Percentiles rank a stretch among this genome's conserved stretches.
These are phyloP conservation scores for Sporothrix pallida DNA, from an alignment of 2,329 filamentous ascomycete genomes.

Conservation along the genomic window DNA sequence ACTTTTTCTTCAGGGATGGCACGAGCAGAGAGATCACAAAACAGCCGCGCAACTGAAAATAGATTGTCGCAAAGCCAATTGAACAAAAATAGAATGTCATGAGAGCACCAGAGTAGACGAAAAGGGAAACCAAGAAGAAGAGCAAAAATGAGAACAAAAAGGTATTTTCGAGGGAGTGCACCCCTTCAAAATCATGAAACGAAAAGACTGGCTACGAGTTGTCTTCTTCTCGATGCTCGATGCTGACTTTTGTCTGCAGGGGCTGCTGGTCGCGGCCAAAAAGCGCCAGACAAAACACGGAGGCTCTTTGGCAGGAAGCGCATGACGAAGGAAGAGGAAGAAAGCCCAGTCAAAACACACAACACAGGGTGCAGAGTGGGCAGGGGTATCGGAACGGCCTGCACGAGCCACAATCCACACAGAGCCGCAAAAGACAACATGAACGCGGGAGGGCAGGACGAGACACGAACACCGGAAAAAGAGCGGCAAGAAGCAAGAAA, in stretches of 20 bases:
- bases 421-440: conserved; percentile 2
- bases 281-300: conserved; percentile 31
- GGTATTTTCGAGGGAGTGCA: background rate
- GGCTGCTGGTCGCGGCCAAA: conserved; percentile 25
- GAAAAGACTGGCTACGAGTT: background rate
- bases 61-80: background rate
- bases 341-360: background rate
- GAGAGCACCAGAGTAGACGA: background rate
- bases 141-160: conserved; percentile 15
- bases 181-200: background rate
- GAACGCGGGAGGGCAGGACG: background rate
- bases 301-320: background rate
- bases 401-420: conserved; percentile 17
- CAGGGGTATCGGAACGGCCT: background rate
- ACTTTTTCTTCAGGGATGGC: conserved; percentile 12
- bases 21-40: background rate
- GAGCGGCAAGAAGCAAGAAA: background rate
- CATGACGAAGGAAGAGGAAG: background rate
- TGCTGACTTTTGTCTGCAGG: conserved; percentile 16
- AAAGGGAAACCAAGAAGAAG: background rate
- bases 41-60: conserved; percentile 7
- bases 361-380: background rate
- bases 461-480: background rate
- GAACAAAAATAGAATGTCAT: conserved; percentile 2
- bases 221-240: background rate